A percentile compares a stretch with the other conserved stretches of the same genome.
Evolutionary conservation across 192 early-diverging fungal genomes (phyloP).

Genomic region (Obelidium mucronatum): DNA sequence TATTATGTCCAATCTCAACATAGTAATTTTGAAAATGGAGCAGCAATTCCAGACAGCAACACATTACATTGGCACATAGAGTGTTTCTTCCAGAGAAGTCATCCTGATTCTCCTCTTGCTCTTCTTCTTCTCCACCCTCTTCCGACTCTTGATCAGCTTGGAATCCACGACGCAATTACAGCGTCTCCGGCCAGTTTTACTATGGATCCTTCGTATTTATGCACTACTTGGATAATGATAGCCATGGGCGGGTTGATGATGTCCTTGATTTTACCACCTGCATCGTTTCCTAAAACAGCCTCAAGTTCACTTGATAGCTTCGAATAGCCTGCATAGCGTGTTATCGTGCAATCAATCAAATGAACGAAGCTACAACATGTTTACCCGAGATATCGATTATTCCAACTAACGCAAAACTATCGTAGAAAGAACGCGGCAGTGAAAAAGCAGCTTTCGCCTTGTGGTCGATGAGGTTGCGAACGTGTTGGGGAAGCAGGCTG

Average conservation of each 20-base stretch:
- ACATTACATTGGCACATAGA: not conserved
- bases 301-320: slow-evolving; percentile 24
- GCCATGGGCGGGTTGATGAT: slow-evolving; percentile 37
- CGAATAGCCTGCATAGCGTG: slow-evolving; percentile 22
- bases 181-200: slow-evolving; percentile 40
- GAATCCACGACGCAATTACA: slow-evolving; percentile 24
- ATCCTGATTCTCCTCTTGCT: too few relatives aligned
- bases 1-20: not conserved
- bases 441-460: too few relatives aligned
- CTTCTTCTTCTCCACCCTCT: too few relatives aligned
- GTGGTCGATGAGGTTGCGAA: too few relatives aligned
- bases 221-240: slow-evolving; percentile 22
- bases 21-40: not conserved
- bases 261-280: slow-evolving; percentile 35
- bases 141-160: not conserved
- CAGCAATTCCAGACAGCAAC: slow-evolving; percentile 11
- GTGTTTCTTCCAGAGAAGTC: too few relatives aligned
- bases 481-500: too few relatives aligned
- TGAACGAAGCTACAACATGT: not conserved
- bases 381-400: slow-evolving; percentile 37
- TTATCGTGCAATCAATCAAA: too few relatives aligned
- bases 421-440: too few relatives aligned
- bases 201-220: slow-evolving; percentile 29
- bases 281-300: slow-evolving; percentile 7
- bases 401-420: too few relatives aligned